Percentiles rank a stretch among this genome's conserved stretches.
phyloP scores from a whole-genome alignment of 2,329 filamentous ascomycete species.

The Chaetomium globosum region DNA sequence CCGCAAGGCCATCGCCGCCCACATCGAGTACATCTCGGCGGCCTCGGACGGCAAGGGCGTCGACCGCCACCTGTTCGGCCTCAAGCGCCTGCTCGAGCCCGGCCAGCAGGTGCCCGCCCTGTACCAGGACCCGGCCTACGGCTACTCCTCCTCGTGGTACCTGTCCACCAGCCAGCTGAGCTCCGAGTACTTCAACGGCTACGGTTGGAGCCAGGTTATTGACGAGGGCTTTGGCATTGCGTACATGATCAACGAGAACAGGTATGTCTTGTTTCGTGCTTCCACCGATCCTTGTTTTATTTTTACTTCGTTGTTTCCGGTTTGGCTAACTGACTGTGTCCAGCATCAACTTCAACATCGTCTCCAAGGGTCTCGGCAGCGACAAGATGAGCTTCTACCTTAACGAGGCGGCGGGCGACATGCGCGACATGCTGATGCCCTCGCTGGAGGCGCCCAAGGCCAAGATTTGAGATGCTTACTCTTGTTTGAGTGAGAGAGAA shows the following conservation, averaged over 20 bases:
- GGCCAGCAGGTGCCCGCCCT: conserved; percentile 80
- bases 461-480: conserved; percentile 66
- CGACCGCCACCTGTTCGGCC: conserved; percentile 93
- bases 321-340: conserved; percentile 10
- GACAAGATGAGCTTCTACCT: conserved; percentile 95
- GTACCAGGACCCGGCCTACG: conserved; percentile 83
- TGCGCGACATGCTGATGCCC: conserved; percentile 81
- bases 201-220: conserved; percentile 97
- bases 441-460: conserved; percentile 80
- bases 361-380: conserved; percentile 87
- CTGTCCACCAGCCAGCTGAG: conserved; percentile 86
- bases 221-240: conserved; percentile 96
- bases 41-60: conserved; percentile 92
- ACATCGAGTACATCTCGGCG: conserved; percentile 87
- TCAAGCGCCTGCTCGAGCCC: conserved; percentile 84
- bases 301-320: background rate
- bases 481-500: background rate
- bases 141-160: conserved; percentile 86
- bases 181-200: conserved; percentile 97
- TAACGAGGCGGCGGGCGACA: conserved; percentile 87
- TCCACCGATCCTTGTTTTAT: background rate
- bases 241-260: conserved; percentile 99
- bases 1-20: conserved; percentile 76
- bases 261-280: conserved; percentile 51
- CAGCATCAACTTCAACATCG: conserved; percentile 96